Conservation (phyloP, 306 rosid genomes). For the Datisca glomerata region DNA sequence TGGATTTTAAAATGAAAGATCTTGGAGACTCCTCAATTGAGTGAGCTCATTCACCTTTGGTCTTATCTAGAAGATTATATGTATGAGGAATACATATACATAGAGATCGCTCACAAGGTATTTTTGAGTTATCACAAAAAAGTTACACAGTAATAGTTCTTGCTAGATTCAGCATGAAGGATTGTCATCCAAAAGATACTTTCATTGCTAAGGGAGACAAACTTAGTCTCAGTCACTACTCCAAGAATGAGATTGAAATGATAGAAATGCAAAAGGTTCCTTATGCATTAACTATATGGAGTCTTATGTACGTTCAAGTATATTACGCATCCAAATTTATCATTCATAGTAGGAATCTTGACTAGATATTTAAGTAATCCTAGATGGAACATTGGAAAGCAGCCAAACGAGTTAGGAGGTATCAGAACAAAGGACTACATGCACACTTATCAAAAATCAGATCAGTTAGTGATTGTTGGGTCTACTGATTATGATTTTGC, state of each 20-base stretch:
- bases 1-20: not conserved
- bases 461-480: not conserved
- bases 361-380: not conserved
- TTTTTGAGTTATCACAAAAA: not conserved
- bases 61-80: no score
- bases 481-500: not conserved
- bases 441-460: not conserved
- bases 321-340: not conserved
- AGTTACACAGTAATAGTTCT: no score
- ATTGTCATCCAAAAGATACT: not conserved
- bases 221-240: no score
- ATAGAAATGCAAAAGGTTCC: not conserved
- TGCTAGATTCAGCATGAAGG: no score
- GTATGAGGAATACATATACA: not conserved
- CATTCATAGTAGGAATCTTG: not conserved
- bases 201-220: not conserved
- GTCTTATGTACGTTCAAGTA: not conserved
- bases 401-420: not conserved
- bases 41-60: no score
- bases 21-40: not conserved
- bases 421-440: not conserved
- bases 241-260: not conserved
- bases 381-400: not conserved
- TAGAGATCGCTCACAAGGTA: not conserved
- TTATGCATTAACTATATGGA: not conserved